Evolutionary conservation across 2,329 filamentous ascomycete genomes (phyloP).

Genomic region (Talaromyces sp.): DNA sequence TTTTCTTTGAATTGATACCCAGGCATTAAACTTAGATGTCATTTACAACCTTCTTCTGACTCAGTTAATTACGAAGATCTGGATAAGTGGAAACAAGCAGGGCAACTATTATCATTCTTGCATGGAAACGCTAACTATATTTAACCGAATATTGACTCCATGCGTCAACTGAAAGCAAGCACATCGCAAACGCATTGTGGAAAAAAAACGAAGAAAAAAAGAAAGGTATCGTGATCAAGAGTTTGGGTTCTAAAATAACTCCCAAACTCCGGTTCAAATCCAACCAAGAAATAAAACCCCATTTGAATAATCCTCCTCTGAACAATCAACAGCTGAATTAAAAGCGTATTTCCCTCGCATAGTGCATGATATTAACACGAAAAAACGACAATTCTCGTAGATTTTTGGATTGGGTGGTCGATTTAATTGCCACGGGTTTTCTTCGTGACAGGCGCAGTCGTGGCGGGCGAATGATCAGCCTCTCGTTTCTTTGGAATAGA

Average conservation of each 20-base stretch:
- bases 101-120: not conserved
- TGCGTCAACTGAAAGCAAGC: not conserved
- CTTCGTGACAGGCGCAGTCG: conserved; percentile 24
- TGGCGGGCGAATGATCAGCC: conserved; percentile 22
- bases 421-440: conserved; percentile 17
- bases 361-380: not conserved
- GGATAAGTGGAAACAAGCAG: not conserved
- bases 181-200: not conserved
- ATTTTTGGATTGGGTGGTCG: not conserved
- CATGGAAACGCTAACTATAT: not conserved
- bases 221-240: not conserved
- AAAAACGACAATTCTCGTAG: not conserved
- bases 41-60: not conserved
- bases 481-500: conserved; percentile 32
- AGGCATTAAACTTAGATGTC: not conserved
- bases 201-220: not conserved
- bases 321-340: not conserved
- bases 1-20: not conserved
- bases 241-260: not conserved
- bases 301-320: not conserved
- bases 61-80: not conserved
- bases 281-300: not conserved
- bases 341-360: not conserved
- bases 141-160: not conserved
- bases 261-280: not conserved